Evolutionary conservation across 2,329 filamentous ascomycete species (phyloP).

Genomic region (Colletotrichum tropicale): DNA sequence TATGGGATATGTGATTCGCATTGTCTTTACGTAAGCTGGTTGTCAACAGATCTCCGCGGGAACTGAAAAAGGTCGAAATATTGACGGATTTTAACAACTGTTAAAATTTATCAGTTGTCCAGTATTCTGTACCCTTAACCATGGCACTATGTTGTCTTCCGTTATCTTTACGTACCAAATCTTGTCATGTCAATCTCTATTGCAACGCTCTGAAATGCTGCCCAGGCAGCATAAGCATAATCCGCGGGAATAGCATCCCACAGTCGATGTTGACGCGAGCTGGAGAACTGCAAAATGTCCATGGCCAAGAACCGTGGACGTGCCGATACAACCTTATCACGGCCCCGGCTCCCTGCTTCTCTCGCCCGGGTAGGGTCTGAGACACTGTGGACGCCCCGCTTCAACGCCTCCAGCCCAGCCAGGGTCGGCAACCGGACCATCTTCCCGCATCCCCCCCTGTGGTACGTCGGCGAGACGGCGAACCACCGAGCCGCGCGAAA

Average conservation of each 20-base stretch:
- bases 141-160: background rate
- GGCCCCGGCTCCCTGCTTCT: background rate
- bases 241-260: background rate
- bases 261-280: background rate
- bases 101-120: background rate
- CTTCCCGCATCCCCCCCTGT: background rate
- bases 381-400: background rate
- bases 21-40: background rate
- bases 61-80: background rate
- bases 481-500: background rate
- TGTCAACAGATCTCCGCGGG: background rate
- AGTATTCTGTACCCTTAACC: background rate
- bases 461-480: background rate
- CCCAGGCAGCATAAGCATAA: background rate
- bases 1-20: background rate
- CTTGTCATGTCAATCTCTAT: background rate
- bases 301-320: background rate
- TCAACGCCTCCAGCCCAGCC: background rate
- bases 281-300: background rate
- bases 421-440: background rate
- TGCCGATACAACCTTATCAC: background rate
- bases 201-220: background rate
- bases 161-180: background rate
- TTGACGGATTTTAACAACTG: background rate
- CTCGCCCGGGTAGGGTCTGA: background rate